These are phyloP conservation scores for Cyclotella sp. DNA, from an alignment of 108 stramenopile species.

Conservation along the genomic window DNA sequence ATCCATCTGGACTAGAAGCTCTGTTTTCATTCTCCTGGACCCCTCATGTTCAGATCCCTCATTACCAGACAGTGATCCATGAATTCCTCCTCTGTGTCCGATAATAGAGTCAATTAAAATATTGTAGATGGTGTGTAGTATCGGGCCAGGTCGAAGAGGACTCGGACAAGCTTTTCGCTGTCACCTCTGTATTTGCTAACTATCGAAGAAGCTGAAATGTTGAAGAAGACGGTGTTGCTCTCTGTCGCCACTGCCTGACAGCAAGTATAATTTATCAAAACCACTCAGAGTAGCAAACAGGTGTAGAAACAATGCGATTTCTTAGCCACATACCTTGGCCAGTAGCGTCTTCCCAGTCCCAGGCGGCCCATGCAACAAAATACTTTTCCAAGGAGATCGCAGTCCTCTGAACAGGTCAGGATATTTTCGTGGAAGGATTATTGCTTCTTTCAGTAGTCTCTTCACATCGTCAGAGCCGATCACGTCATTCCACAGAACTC, in stretches of 20 bases:
- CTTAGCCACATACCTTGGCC: slow-evolving; percentile 53
- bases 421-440: slow-evolving; percentile 65
- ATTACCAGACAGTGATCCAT: slow-evolving; percentile 35
- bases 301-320: no score
- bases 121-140: slow-evolving; percentile 69
- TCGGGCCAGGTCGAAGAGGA: slow-evolving; percentile 83
- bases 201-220: slow-evolving; percentile 67
- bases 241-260: slow-evolving; percentile 75
- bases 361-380: slow-evolving; percentile 78
- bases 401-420: slow-evolving; percentile 83
- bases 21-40: slow-evolving; percentile 87
- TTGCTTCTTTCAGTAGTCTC: slow-evolving; percentile 65
- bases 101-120: slow-evolving; percentile 81
- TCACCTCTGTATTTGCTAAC: slow-evolving; percentile 71
- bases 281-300: not conserved
- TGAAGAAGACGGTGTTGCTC: slow-evolving; percentile 75
- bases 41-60: slow-evolving; percentile 82
- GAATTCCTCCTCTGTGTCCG: slow-evolving; percentile 56
- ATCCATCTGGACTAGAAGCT: slow-evolving; percentile 90
- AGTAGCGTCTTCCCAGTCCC: slow-evolving; percentile 89
- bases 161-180: slow-evolving; percentile 84
- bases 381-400: slow-evolving; percentile 72
- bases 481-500: slow-evolving; percentile 59
- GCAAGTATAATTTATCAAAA: not conserved
- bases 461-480: slow-evolving; percentile 59